phyloP scores from a whole-genome alignment of 495 filamentous ascomycete genomes.

The Chlorociboria aeruginascens region DNA sequence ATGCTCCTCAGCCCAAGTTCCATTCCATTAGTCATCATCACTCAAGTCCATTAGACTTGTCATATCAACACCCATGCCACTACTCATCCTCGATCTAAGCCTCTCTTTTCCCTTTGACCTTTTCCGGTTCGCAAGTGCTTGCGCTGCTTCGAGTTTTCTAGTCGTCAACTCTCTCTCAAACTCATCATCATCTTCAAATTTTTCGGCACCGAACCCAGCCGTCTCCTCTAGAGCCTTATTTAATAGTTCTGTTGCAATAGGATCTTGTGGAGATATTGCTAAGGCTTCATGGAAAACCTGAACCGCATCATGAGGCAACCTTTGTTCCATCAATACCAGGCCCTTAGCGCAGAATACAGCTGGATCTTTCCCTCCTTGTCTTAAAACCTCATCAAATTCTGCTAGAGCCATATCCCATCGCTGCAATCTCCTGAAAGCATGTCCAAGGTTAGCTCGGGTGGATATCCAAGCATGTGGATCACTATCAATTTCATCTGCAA shows the following conservation, averaged over 20 bases:
- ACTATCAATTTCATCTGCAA: constrained; percentile 69
- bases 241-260: constrained; percentile 62
- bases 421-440: constrained; percentile 68
- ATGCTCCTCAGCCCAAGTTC: constrained; percentile 4
- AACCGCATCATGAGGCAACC: constrained; percentile 53
- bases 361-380: constrained; percentile 61
- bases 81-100: constrained; percentile 7
- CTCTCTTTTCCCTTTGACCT: constrained; percentile 13
- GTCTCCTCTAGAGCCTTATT: constrained; percentile 65
- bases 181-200: constrained; percentile 16
- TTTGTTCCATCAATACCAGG: constrained; percentile 58
- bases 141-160: constrained; percentile 12
- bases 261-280: constrained; percentile 53
- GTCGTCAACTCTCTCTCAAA: constrained; percentile 18
- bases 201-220: constrained; percentile 18
- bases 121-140: constrained; percentile 1
- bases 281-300: constrained; percentile 62
- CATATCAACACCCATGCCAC: constrained; percentile 8
- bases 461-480: constrained; percentile 79
- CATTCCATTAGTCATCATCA: constrained; percentile 17
- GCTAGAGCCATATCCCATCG: constrained; percentile 57
- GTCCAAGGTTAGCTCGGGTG: constrained; percentile 77
- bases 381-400: constrained; percentile 72
- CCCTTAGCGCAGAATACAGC: constrained; percentile 64
- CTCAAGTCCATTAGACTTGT: constrained; percentile 21